phyloP scores from a whole-genome alignment of 75 land plant genomes.

The Azolla pinnata region DNA sequence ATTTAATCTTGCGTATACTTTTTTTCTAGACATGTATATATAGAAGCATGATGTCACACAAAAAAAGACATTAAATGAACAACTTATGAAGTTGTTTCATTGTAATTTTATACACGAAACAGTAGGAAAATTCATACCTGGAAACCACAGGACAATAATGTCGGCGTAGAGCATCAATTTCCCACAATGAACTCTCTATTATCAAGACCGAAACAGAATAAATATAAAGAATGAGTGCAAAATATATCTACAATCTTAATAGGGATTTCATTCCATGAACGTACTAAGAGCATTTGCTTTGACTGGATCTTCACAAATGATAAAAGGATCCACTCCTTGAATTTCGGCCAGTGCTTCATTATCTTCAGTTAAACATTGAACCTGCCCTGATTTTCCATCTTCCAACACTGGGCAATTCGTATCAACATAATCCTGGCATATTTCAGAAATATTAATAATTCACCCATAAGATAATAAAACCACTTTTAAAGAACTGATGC shows the following conservation, averaged over 20 bases:
- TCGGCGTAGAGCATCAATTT: slow-evolving; percentile 78
- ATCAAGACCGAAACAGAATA: too few relatives aligned
- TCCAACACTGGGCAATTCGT: too few relatives aligned
- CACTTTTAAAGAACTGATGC: too few relatives aligned
- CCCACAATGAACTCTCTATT: slow-evolving; percentile 97
- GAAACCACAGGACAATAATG: slow-evolving; percentile 96
- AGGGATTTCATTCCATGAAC: slow-evolving; percentile 12
- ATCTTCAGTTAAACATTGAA: too few relatives aligned
- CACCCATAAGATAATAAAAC: too few relatives aligned
- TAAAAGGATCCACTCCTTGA: slow-evolving; percentile 61
- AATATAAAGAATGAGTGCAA: background rate
- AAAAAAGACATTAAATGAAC: too few relatives aligned
- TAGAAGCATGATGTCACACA: too few relatives aligned
- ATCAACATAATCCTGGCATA: too few relatives aligned
- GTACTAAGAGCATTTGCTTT: slow-evolving; percentile 83
- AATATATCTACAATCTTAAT: background rate
- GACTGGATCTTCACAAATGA: slow-evolving; percentile 53
- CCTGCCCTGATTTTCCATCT: too few relatives aligned
- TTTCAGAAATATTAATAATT: too few relatives aligned
- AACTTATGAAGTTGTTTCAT: slow-evolving; percentile 1
- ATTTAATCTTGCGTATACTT: background rate
- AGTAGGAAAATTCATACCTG: slow-evolving; percentile 43
- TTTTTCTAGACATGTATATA: background rate
- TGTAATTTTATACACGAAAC: too few relatives aligned
- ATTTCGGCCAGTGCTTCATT: slow-evolving; percentile 8